These are phyloP conservation scores for Vaccinium myrtillus DNA, from an alignment of 148 eudicot species.

Conservation along the genomic window DNA sequence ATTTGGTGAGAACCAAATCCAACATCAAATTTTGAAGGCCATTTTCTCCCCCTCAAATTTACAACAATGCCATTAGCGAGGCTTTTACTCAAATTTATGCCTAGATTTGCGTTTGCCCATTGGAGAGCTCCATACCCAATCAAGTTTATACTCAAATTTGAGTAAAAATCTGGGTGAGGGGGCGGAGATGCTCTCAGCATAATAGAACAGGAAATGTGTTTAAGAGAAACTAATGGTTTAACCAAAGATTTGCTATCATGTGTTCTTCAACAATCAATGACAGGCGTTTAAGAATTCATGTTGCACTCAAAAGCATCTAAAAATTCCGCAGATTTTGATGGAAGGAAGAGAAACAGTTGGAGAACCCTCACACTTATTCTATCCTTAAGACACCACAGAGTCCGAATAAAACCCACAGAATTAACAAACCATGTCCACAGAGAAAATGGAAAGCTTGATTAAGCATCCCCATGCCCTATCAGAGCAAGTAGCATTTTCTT, in stretches of 20 bases:
- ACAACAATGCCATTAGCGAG: no score
- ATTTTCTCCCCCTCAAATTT: no score
- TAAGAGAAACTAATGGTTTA: not conserved
- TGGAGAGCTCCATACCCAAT: no score
- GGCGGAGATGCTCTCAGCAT: no score
- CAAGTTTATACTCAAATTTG: no score
- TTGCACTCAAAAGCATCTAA: not conserved
- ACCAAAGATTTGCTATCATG: no score
- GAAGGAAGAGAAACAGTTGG: not conserved
- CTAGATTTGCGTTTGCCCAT: no score
- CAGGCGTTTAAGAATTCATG: not conserved
- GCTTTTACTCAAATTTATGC: no score
- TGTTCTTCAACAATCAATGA: not conserved
- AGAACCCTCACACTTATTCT: not conserved
- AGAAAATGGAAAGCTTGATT: conserved; percentile 1
- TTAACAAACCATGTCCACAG: not conserved
- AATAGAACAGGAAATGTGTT: not conserved
- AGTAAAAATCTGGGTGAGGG: no score
- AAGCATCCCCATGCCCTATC: conserved; percentile 60
- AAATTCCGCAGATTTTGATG: not conserved
- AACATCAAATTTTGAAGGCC: no score
- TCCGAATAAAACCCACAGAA: not conserved
- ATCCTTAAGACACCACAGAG: not conserved
- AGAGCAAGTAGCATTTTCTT: conserved; percentile 77
- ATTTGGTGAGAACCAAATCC: no score